Evolutionary conservation across 169 alveolate species (phyloP).

Genomic region (Theileria parva): DNA sequence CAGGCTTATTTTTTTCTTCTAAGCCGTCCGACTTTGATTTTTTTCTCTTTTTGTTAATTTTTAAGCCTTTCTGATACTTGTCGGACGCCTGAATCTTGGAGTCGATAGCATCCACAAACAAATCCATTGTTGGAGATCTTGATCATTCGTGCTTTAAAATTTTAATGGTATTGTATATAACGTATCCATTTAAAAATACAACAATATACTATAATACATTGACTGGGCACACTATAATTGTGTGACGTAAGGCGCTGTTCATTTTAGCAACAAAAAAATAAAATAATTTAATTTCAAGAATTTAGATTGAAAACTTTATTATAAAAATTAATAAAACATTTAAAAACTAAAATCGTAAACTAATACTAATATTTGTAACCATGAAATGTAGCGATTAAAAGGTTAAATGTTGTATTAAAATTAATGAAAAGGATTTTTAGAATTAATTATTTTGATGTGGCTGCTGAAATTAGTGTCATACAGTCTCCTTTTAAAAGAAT

Average conservation of each 20-base stretch:
- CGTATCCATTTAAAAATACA: constrained; percentile 2
- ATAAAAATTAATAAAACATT: background rate
- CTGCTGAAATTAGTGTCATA: constrained; percentile 89
- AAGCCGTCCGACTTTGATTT: background rate
- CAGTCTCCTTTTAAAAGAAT: constrained; percentile 93
- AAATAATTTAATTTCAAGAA: background rate
- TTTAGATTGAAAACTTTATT: background rate
- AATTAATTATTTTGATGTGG: constrained; percentile 52
- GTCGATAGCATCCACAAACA: constrained; percentile 50
- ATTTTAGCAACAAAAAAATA: background rate
- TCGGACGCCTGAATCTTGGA: constrained; percentile 49
- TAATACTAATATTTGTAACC: too few relatives aligned
- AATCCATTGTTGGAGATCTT: constrained; percentile 30
- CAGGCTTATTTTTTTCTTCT: background rate
- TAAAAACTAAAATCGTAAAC: background rate
- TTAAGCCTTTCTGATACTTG: background rate
- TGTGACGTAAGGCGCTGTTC: background rate
- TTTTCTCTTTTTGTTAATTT: background rate
- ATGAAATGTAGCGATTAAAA: background rate
- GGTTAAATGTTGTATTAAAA: background rate
- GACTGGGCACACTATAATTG: constrained; percentile 3
- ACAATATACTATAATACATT: constrained; percentile 1
- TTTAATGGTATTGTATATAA: too few relatives aligned
- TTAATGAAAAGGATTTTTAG: background rate
- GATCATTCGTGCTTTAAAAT: background rate